These are phyloP conservation scores for Pseudofabraea citricarpa DNA, from an alignment of 2,329 filamentous ascomycete species.

Conservation along the genomic window DNA sequence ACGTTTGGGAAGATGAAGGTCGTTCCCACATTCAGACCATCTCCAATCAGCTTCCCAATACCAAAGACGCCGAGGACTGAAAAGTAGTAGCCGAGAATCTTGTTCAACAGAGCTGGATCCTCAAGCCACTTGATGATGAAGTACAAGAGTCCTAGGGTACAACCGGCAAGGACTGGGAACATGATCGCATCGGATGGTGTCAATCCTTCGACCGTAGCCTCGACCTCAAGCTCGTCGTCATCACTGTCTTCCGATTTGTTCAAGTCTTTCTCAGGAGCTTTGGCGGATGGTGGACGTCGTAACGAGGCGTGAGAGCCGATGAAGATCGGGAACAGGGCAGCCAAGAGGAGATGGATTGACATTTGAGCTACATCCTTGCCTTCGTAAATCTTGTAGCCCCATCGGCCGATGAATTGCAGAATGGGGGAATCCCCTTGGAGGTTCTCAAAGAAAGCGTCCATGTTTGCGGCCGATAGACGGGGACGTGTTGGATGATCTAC, in stretches of 20 bases:
- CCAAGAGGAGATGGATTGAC: constrained; percentile 51
- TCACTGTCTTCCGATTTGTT: constrained; percentile 36
- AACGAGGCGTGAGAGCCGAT: constrained; percentile 81
- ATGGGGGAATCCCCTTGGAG: constrained; percentile 16
- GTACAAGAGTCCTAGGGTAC: constrained; percentile 72
- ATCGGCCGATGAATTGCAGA: constrained; percentile 22
- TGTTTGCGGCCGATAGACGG: too few relatives aligned
- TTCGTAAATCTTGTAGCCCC: constrained; percentile 14
- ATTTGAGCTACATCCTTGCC: constrained; percentile 20
- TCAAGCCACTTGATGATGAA: constrained; percentile 85
- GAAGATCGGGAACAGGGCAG: constrained; percentile 79
- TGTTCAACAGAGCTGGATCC: constrained; percentile 76
- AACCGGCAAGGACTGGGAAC: constrained; percentile 74
- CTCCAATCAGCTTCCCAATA: constrained; percentile 68
- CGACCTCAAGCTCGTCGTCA: constrained; percentile 47
- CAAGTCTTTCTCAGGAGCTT: constrained; percentile 39
- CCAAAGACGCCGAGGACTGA: constrained; percentile 74
- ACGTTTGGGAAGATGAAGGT: constrained; percentile 70
- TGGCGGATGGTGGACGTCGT: constrained; percentile 76
- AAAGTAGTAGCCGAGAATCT: constrained; percentile 79
- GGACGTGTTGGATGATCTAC: too few relatives aligned
- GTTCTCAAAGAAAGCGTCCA: constrained; percentile 11
- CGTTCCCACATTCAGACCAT: constrained; percentile 58
- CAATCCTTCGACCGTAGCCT: constrained; percentile 63
- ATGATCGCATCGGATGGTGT: constrained; percentile 76